Base-by-base conservation (phyloP, 495 filamentous ascomycete species). In the Xanthoparmelia taractica region DNA sequence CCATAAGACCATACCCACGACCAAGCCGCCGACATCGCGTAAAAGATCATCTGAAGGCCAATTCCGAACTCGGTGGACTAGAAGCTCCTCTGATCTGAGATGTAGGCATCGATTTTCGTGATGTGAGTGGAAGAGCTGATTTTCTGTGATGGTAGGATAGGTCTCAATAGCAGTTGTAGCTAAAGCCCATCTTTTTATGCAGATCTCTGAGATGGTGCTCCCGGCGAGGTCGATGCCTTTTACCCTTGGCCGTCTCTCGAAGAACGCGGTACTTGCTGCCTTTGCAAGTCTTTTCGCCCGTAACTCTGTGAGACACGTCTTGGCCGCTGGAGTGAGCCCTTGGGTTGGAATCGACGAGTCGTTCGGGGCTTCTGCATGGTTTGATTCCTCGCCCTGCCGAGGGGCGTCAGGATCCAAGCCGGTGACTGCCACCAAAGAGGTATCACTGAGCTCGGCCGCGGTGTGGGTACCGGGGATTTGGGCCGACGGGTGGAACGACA, bases 1-100 rank as follows among this genome's bases (percentile, higher is more conserved):
- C 58, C 66, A 65, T 8, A 65, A 17, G 4, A 59, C 45, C 58
- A 68, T 65, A 34, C 63, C 58, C 52, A 65, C 54, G 18, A 62
- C 45, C 12, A 62, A 52, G 33, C 59, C 63, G 33, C 55, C 47
- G 37, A 54, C 59, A 12, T 47, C 45, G 10, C 63, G 58, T 10
- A 68, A 52, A 27, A 68, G 66, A 37, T 68, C 25, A 6, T 43
- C 59, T 8, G 50, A 34, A 17, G 59, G 29, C 58, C 63, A 65
- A 29, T 54, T 65, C 17, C 63, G 29, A 3, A 43, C 41, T 20
- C 6, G 37, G 11, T 54, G n/a, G 10, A 38, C 47, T 1, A 66
- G 43, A 8, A 63, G 48, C 33, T 64, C 63, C 40, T 64, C 63
- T n/a, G 55, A 18, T 45, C 18, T 60, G 41, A 65, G 40, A 60